Base-by-base conservation (phyloP, 805 yeast genomes). In the Sungouiozyma ichnusensis region DNA sequence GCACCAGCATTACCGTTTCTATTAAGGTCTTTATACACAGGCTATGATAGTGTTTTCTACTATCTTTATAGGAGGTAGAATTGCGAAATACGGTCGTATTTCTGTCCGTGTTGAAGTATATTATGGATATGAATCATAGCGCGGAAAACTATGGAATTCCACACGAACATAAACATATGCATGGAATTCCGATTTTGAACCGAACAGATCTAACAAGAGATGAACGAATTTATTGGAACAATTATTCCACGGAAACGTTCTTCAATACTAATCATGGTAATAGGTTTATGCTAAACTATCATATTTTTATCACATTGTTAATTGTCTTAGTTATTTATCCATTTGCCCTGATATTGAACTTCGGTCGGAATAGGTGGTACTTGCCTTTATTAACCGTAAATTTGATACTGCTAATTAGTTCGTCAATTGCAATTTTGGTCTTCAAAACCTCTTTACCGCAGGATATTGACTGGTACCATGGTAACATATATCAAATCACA, bases 141-240 rank as follows among this genome's bases (percentile, higher is more conserved):
- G 11, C 29, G 9, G 9, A 24, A 11, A 24, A 7, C 9, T 24
- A 24, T 24, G 29, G 29, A 9, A 37, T 33, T 9, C 63, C 80
- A 0, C 77, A 75, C 54, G 74, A 68, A 41, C 53, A 48, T 4
- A 56, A 50, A 27, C 71, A 76, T 54, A 57, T 62, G 38, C 95
- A 85, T 54, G 94, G 94, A 0, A 54, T 74, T 48, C 88, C 94
- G 1, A 84, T 88, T 35, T 67, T 87, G 37, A 57, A 72, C 45
- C 46, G 50, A 20, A 81, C 83, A 2, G 54, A 74, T 16, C 69
- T 88, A 38, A 70, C 78, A 15, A 81, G 88, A 0, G 82, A 77
- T 36, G 95, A 87, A 60, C 66, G 77, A 42, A 57, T 70, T 20
- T 88, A 73, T 61, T 88, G 97, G 97, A 78, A 77, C 38, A 57